These are phyloP conservation scores for Lactuca sativa DNA, from an alignment of 129 eudicot species.

Conservation along the genomic window DNA sequence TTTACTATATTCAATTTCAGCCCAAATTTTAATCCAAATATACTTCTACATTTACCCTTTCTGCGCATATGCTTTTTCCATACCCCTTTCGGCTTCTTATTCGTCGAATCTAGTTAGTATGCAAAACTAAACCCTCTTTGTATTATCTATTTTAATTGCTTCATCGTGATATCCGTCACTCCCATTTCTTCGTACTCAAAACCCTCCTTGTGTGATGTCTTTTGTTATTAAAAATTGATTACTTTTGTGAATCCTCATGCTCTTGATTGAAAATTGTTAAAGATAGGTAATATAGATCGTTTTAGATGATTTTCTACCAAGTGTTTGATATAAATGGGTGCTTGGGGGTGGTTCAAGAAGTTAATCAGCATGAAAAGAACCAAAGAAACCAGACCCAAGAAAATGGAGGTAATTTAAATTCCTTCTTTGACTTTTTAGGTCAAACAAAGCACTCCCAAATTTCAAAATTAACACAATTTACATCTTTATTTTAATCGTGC, in stretches of 20 bases:
- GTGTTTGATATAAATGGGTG: conserved; percentile 38
- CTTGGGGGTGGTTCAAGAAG: conserved; percentile 46
- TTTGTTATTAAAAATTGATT: background rate
- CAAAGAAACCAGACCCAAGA: conserved; percentile 31
- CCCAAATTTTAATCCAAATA: too few species aligned
- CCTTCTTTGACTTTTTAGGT: conserved; percentile 18
- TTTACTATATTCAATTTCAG: too few species aligned
- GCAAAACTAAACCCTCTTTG: background rate
- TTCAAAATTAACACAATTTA: background rate
- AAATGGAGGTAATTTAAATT: conserved; percentile 31
- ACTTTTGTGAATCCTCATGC: background rate
- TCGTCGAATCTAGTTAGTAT: conserved; percentile 11
- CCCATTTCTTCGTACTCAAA: background rate
- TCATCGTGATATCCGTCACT: background rate
- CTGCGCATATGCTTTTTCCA: conserved; percentile 1
- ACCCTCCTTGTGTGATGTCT: background rate
- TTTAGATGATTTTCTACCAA: conserved; percentile 2
- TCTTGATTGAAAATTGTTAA: background rate
- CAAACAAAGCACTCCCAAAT: background rate
- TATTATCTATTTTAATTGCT: background rate
- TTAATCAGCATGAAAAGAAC: conserved; percentile 32
- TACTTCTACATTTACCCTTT: conserved; percentile 11
- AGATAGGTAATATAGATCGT: too few species aligned
- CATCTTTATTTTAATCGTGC: background rate
- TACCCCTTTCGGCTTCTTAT: conserved; percentile 13